phyloP scores from a whole-genome alignment of 2,329 filamentous ascomycete genomes.

The Clarireedia monteithiana region DNA sequence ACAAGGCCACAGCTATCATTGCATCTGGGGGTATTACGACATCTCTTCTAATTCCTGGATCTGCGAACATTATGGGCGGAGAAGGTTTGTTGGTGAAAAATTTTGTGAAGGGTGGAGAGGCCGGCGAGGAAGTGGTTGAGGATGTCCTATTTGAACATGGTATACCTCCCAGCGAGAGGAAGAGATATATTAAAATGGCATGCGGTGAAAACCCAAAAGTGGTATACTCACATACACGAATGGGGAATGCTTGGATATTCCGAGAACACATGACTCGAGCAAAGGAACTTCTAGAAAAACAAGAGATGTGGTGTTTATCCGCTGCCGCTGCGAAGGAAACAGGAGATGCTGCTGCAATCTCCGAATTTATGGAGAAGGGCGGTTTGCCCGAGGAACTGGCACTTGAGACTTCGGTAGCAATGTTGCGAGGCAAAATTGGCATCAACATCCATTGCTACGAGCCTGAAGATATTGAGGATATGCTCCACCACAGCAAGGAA shows the following conservation, averaged over 20 bases:
- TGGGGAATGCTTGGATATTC: conserved; percentile 35
- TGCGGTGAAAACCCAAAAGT: conserved; percentile 39
- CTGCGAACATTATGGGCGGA: conserved; percentile 38
- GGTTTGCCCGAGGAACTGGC: conserved; percentile 31
- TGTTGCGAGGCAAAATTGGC: conserved; percentile 35
- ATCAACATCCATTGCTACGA: conserved; percentile 40
- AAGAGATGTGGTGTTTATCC: conserved; percentile 31
- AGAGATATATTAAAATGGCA: conserved; percentile 38
- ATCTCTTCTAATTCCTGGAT: conserved; percentile 38
- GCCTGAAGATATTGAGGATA: conserved; percentile 36
- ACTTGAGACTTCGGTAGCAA: conserved; percentile 34
- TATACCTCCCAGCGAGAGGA: conserved; percentile 27
- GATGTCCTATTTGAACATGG: conserved; percentile 36
- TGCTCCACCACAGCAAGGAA: conserved; percentile 36
- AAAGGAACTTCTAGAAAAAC: conserved; percentile 30
- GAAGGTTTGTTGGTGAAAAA: conserved; percentile 38
- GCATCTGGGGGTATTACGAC: conserved; percentile 38
- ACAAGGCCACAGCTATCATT: conserved; percentile 32
- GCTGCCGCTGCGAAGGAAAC: conserved; percentile 18
- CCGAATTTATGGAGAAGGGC: conserved; percentile 15
- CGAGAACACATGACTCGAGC: conserved; percentile 34
- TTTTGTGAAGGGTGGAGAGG: conserved; percentile 27
- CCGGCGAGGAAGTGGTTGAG: conserved; percentile 34
- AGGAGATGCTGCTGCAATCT: conserved; percentile 18
- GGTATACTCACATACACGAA: conserved; percentile 33